phyloP scores from a whole-genome alignment of 75 land plant genomes.

The Gnetum montanum region DNA sequence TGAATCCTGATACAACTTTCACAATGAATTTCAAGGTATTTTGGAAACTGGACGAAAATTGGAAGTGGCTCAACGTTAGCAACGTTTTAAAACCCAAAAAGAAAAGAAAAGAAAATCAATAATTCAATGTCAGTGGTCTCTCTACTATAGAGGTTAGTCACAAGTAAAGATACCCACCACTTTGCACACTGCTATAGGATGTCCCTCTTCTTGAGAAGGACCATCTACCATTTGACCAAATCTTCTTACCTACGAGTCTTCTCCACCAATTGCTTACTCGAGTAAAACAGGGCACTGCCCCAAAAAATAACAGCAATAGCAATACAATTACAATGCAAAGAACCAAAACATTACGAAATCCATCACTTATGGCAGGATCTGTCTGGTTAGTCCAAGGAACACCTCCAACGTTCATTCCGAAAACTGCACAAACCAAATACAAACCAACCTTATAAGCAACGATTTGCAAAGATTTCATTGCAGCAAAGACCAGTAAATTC shows the following conservation, averaged over 20 bases:
- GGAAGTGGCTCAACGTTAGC: no score
- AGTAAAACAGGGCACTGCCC: conserved; percentile 44
- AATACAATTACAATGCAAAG: conserved; percentile 49
- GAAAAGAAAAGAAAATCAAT: no score
- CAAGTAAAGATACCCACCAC: conserved; percentile 11
- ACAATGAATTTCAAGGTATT: no score
- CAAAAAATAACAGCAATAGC: conserved; percentile 50
- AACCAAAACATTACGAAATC: conserved; percentile 71
- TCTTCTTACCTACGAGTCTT: conserved; percentile 14
- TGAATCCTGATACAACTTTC: no score
- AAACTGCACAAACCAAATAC: conserved; percentile 36
- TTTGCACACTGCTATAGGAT: background rate
- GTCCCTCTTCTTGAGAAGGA: conserved; percentile 38
- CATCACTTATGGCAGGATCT: conserved; percentile 45
- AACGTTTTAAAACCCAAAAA: no score
- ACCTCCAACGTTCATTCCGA: conserved; percentile 97
- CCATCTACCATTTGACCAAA: conserved; percentile 41
- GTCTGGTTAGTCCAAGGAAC: conserved; percentile 84
- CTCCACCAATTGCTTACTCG: conserved; percentile 31
- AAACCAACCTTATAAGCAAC: background rate
- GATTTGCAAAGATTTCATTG: background rate
- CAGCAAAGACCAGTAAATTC: background rate
- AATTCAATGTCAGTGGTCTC: no score
- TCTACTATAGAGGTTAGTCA: no score
- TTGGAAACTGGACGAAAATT: no score